Evolutionary conservation across 2,329 filamentous ascomycete genomes (phyloP).

Genomic region (Trichoderma atrobrunneum): DNA sequence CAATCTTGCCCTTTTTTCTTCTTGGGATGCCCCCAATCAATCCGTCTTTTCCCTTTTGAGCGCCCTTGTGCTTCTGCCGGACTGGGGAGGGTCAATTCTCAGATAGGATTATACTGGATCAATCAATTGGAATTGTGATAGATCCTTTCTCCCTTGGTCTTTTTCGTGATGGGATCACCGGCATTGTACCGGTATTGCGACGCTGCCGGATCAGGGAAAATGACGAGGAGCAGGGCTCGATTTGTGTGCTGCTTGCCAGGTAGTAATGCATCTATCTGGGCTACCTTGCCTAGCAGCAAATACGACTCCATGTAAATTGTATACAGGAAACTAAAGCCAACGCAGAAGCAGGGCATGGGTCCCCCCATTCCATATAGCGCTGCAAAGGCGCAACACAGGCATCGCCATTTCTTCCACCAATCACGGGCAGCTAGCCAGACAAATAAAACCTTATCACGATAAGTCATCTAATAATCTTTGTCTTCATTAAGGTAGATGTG

Average conservation of each 20-base stretch:
- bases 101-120: neutral
- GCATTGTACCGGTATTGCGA: neutral
- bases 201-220: neutral
- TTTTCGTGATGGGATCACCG: neutral
- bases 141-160: neutral
- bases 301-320: neutral
- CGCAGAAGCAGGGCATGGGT: neutral
- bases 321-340: neutral
- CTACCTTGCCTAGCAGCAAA: neutral
- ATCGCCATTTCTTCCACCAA: constrained; percentile 8
- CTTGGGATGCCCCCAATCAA: neutral
- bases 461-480: neutral
- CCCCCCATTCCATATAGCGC: neutral
- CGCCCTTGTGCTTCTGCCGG: neutral
- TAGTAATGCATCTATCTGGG: neutral
- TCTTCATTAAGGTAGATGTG: neutral
- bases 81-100: neutral
- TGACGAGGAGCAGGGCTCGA: neutral
- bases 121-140: neutral
- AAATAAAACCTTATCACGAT: neutral
- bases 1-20: neutral
- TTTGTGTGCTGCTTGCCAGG: neutral
- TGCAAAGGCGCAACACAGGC: neutral
- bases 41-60: neutral
- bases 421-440: neutral